These are phyloP conservation scores for Kandelia obovata DNA, from an alignment of 345 rosid genomes.

Conservation along the genomic window DNA sequence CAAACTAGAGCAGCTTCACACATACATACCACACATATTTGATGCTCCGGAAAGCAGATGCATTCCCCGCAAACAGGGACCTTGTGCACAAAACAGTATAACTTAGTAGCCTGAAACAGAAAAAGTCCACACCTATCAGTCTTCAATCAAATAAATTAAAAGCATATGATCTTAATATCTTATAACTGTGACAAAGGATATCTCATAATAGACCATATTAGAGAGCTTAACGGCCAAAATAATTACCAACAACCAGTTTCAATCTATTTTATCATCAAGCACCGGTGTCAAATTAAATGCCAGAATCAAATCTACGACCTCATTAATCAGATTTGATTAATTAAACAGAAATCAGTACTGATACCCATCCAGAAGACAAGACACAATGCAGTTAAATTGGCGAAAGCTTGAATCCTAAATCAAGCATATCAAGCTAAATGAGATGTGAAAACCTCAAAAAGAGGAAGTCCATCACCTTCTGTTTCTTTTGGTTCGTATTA, in stretches of 20 bases:
- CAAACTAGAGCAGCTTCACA: background rate
- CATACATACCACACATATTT: conserved; percentile 79
- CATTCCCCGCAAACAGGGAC: conserved; percentile 98
- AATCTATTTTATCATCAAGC: background rate
- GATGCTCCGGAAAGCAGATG: conserved; percentile 93
- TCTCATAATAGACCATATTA: background rate
- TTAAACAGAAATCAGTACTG: background rate
- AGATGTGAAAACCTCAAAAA: background rate
- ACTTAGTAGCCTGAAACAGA: conserved; percentile 80
- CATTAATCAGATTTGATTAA: background rate
- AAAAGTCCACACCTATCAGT: background rate
- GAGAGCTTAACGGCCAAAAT: background rate
- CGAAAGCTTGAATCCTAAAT: background rate
- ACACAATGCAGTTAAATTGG: conserved; percentile 7
- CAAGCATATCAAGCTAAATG: background rate
- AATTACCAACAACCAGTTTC: background rate
- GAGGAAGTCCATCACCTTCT: background rate
- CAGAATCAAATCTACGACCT: too few relatives aligned
- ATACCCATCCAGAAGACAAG: background rate
- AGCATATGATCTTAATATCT: background rate
- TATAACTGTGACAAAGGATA: too few relatives aligned
- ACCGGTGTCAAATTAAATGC: background rate
- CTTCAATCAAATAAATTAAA: background rate
- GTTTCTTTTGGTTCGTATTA: too few relatives aligned
- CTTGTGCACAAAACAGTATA: conserved; percentile 96